Base-by-base conservation (phyloP, 176 grass and related monocot species). In the Oropetium thomaeum region DNA sequence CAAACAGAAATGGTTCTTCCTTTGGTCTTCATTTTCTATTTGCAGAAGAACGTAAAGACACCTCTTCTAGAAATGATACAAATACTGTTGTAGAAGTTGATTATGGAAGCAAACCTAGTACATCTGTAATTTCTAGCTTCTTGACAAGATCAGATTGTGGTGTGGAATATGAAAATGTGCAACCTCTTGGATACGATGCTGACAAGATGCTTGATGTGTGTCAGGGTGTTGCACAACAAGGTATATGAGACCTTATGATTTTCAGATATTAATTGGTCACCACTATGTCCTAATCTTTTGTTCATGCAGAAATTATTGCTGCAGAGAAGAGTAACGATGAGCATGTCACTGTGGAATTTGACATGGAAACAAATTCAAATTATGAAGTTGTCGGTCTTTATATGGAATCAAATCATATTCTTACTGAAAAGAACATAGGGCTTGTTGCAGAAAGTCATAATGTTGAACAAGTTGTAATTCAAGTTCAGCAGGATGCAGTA, bases 11-110 rank as follows among this genome's bases (percentile, higher is more conserved):
- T 73, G 26, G 20, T 47, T 75, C 62, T 1, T 62, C 41, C 47
- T 69, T 31, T 51, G 72, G 31, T 76, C 62, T 83, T 5, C 20
- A 75, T 15, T 20, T 48, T 49, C 10, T 83, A 44, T 75, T 76
- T 68, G 30, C 38, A 35, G 71, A 75, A 82, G 71, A 11, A 23
- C 11, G 10, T 30, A 83, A 30, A 38, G 14, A 39, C 59, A 37
- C 29, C 29, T 38, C 5, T 75, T 67, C 53, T 37, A 58, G 29
- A 58, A 66, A 67, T 75, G n/a, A 58, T 28, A 28, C 19, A 10
- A 23, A 25, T 55, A 52, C 7, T 30, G 20, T 25, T 55, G 52
- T 25, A 10, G 54, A 14, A 53, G 30, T 25, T 42, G 26, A 55
- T 4, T 7, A 9, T 42, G 34, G 19, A 53, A 65, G 40, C 69